Percentiles rank a stretch among this genome's conserved stretches.
Conservation (phyloP, 2,329 filamentous ascomycete genomes). For the Purpureocillium lavendulum region DNA sequence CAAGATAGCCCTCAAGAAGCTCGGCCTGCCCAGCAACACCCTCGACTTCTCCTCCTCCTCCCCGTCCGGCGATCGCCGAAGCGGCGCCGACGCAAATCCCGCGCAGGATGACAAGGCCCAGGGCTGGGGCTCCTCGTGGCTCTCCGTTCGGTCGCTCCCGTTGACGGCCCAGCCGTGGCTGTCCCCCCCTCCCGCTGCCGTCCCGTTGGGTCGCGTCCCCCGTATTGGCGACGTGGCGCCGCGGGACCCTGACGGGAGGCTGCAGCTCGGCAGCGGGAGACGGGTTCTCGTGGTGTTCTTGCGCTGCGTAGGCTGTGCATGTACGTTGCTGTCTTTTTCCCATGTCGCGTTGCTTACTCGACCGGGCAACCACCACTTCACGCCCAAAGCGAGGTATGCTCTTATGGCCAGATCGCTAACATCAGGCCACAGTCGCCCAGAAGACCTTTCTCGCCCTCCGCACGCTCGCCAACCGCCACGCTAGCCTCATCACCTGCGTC, state of each 20-base stretch:
- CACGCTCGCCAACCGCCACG: conserved; percentile 42
- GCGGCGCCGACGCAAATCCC: background rate
- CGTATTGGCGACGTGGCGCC: conserved; percentile 40
- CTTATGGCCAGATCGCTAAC: no score
- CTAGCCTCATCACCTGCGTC: conserved; percentile 41
- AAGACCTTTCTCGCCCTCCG: conserved; percentile 49
- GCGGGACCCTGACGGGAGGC: conserved; percentile 33
- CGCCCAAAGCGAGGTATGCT: no score
- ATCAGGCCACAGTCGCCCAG: conserved; percentile 38
- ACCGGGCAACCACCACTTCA: no score
- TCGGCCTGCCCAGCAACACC: conserved; percentile 42
- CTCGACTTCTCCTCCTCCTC: conserved; percentile 26
- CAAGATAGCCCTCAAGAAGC: conserved; percentile 50
- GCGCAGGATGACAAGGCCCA: conserved; percentile 15
- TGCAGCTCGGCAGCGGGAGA: conserved; percentile 34
- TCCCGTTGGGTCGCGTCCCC: conserved; percentile 35
- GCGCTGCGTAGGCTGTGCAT: conserved; percentile 47
- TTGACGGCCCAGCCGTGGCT: conserved; percentile 47
- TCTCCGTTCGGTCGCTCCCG: conserved; percentile 39
- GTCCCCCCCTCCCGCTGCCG: conserved; percentile 40
- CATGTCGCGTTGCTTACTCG: background rate
- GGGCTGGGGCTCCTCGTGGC: conserved; percentile 33
- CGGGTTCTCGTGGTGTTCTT: conserved; percentile 42
- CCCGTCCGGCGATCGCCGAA: conserved; percentile 25
- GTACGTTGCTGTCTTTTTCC: conserved; percentile 25